Base-by-base conservation (phyloP, 495 filamentous ascomycete species). In the Alectoria sarmentosa region DNA sequence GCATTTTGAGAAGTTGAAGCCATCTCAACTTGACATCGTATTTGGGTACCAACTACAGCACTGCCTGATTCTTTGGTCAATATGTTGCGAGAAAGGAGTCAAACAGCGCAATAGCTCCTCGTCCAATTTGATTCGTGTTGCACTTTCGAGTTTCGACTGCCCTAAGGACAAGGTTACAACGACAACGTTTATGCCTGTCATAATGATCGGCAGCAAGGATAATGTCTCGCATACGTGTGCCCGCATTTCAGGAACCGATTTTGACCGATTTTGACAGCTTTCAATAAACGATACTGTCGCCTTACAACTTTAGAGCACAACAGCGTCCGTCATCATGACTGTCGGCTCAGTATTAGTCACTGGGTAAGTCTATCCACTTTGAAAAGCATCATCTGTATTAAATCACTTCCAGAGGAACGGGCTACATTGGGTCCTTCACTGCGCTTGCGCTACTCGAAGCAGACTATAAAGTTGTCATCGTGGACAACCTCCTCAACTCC, bases 351-450 rank as follows among this genome's bases (percentile, higher is more conserved):
- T 96, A 73, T 84, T 96, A 63, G 86, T 96, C 74, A 90, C 92
- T 59, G 92, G 92, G 92, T 96, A 84, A 79, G 89, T 79, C 26
- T 38, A 42, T 13, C 6, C 2, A 21, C 41, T 28, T 23, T 10
- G 13, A 17, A 23, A 21, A 11, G 13, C 10, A n/a, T 17, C 8
- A 48, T 17, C 5, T 42, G 19, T 62, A 48, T 57, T 67, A 26
- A 60, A 54, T 42, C 57, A 74, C 39, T 34, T 34, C 39, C 74
- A 98, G 94, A 80, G 94, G 94, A 69, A 94, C 91, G 64, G 94
- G 94, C 79, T 98, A 98, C 82, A 98, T 98, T 76, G 94, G 94
- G 69, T 98, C 94, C 48, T 98, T 98, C 84, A 98, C 94, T 61
- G 80, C 88, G 63, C 86, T 98, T 61, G 89, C 92, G 42, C 88